phyloP scores from a whole-genome alignment of 1,284 basidiomycete species.

The Cutaneotrichosporon daszewskae region DNA sequence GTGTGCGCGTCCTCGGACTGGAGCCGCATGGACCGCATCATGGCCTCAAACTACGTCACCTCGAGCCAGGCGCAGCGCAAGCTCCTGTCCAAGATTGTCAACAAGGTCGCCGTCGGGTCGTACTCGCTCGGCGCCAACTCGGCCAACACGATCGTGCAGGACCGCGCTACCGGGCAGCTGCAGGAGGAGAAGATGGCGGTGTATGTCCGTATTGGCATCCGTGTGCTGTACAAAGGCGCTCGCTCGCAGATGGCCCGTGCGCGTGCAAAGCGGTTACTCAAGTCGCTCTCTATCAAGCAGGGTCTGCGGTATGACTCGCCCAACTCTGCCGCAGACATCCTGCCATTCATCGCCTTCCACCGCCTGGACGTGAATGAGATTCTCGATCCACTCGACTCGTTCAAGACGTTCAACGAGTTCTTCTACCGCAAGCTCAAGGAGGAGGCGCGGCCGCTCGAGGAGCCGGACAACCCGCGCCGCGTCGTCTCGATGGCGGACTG shows the following conservation, averaged over 20 bases:
- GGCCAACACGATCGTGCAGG: conserved; percentile 94
- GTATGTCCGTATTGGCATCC: conserved; percentile 86
- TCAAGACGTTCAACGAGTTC: conserved; percentile 80
- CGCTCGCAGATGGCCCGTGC: conserved; percentile 84
- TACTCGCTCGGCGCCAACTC: conserved; percentile 78
- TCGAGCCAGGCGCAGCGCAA: conserved; percentile 93
- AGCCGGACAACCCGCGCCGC: conserved; percentile 64
- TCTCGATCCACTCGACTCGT: conserved; percentile 71
- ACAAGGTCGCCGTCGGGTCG: conserved; percentile 74
- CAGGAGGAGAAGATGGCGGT: conserved; percentile 92
- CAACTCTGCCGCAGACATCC: conserved; percentile 76
- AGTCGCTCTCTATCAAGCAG: conserved; percentile 88
- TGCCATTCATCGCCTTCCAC: conserved; percentile 84
- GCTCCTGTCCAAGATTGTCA: conserved; percentile 85
- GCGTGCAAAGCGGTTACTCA: conserved; percentile 73
- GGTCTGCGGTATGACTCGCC: conserved; percentile 87
- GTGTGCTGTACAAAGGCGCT: conserved; percentile 88
- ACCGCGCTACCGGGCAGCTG: conserved; percentile 79
- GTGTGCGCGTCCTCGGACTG: conserved; percentile 91
- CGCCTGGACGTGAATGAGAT: conserved; percentile 77
- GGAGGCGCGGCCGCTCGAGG: conserved; percentile 69
- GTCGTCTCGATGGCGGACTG: conserved; percentile 89
- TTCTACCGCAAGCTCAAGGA: conserved; percentile 89
- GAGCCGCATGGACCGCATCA: conserved; percentile 77
- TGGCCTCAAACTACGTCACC: conserved; percentile 94